Conservation (phyloP, 129 eudicot species). For the Chrysanthemum lavandulifolium region DNA sequence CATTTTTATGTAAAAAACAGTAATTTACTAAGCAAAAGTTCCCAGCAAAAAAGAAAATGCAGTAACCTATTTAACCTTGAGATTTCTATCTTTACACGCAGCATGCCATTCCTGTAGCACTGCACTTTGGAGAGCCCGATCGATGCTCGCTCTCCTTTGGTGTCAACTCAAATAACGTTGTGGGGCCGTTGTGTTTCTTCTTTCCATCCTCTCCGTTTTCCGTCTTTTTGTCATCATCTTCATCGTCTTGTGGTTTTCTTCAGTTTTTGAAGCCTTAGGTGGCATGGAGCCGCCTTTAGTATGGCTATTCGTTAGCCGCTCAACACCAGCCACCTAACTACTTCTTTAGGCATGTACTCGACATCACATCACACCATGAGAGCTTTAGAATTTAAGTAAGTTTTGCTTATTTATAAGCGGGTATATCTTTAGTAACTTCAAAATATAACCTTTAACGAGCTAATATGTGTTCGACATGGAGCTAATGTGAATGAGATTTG, state of each 20-base stretch:
- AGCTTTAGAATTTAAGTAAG: no score
- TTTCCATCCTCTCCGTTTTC: conserved; percentile 37
- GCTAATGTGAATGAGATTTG: no score
- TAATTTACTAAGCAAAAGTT: conserved; percentile 16
- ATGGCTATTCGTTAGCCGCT: no score
- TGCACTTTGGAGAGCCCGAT: conserved; percentile 65
- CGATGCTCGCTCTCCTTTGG: conserved; percentile 87
- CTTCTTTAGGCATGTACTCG: conserved; percentile 68
- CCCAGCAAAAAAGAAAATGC: conserved; percentile 62
- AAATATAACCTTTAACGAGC: no score
- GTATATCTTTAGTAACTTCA: no score
- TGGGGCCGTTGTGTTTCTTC: conserved; percentile 63
- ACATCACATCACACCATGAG: no score
- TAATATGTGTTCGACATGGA: no score
- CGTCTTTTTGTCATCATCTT: conserved; percentile 29
- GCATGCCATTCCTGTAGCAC: conserved; percentile 85
- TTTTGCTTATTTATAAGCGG: no score
- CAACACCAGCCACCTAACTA: conserved; percentile 43
- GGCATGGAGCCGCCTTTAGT: conserved; percentile 32
- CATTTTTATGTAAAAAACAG: no score
- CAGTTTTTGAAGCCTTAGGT: conserved; percentile 56
- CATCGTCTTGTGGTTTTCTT: conserved; percentile 46
- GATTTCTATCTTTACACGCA: conserved; percentile 55
- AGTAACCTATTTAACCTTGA: conserved; percentile 45
- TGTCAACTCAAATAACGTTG: conserved; percentile 64